phyloP scores from a whole-genome alignment of 345 rosid genomes.

The Raphanus sativus region DNA sequence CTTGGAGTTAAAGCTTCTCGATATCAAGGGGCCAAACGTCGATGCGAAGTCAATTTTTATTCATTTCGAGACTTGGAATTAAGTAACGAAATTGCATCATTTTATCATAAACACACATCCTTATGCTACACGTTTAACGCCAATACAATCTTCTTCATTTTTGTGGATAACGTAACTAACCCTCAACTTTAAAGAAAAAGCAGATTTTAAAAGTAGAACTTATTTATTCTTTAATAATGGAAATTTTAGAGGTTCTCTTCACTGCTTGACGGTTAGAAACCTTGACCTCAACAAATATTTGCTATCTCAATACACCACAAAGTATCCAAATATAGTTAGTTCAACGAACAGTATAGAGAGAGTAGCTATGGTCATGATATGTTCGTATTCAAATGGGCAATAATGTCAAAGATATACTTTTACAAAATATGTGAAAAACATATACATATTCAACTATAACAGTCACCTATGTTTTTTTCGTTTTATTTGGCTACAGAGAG shows the following conservation, averaged over 20 bases:
- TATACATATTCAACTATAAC: background rate
- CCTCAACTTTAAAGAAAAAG: background rate
- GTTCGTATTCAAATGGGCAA: background rate
- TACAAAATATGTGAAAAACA: too few species aligned
- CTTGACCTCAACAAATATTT: background rate
- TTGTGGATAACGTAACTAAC: background rate
- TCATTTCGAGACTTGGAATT: conserved; percentile 1
- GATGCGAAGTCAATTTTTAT: conserved; percentile 25
- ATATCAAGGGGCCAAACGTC: conserved; percentile 30
- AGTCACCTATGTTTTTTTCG: background rate
- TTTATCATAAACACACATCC: background rate
- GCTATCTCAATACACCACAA: background rate
- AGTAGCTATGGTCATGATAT: background rate
- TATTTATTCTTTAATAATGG: background rate
- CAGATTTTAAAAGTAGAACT: background rate
- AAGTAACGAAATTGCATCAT: background rate
- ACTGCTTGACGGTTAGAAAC: background rate
- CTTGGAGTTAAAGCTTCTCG: conserved; percentile 36
- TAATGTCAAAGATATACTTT: background rate
- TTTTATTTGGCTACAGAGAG: background rate
- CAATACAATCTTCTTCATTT: background rate
- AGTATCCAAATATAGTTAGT: background rate
- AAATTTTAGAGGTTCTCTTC: background rate
- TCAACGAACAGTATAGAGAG: background rate
- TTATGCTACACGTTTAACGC: conserved; percentile 8